Evolutionary conservation across 495 filamentous ascomycete species (phyloP), one percentile per base, ranked within the genome.

Genomic region (Penicillium canariense): DNA sequence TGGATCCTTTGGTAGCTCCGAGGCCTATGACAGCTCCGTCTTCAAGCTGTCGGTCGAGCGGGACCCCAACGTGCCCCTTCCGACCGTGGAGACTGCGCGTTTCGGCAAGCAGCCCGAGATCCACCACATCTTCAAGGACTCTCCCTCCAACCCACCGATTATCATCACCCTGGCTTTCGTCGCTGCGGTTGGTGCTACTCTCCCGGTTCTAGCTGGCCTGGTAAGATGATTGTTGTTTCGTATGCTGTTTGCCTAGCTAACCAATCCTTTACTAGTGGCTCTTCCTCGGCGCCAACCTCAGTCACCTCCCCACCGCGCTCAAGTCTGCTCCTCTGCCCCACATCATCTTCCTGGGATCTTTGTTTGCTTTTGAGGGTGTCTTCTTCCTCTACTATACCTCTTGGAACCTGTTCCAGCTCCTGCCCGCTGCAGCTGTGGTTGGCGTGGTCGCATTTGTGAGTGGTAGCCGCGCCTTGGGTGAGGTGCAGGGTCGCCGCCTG

Each of bases 381-480:
- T 97, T 97, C 75, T 91, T 91, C 79, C 70, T 96, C 68, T 98
- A 98, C 79, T 98, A 97, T 68, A 88, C 81, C 27, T 86, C 74
- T 60, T 97, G 93, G 94, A 96, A 86, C 60, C 76, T 98, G 40
- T 98, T 97, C 81, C 87, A 96, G 76, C 82, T 81, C 25, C 80
- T 98, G 34, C 91, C 91, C 9, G 85, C 84, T 47, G 83, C 83
- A 57, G 81, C 78, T 30, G 73, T 81, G 36, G 81, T 88, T 46
- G 86, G 86, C 18, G 69, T 78, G 39, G 83, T 91, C 49, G 82
- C 88, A 20, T 91, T 95, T 64, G 70, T 97, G 36, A 96, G 90
- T 69, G 95, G 94, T 50, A 91, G 87, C 63, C 87, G 93, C 68
- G 95, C 94, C 20, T 76, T 98, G 60, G 86, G 88, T 38, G 94